Percentiles rank a stretch among this genome's conserved stretches.
Conservation (phyloP, 2,329 filamentous ascomycete species). For the Scorias spongiosa region DNA sequence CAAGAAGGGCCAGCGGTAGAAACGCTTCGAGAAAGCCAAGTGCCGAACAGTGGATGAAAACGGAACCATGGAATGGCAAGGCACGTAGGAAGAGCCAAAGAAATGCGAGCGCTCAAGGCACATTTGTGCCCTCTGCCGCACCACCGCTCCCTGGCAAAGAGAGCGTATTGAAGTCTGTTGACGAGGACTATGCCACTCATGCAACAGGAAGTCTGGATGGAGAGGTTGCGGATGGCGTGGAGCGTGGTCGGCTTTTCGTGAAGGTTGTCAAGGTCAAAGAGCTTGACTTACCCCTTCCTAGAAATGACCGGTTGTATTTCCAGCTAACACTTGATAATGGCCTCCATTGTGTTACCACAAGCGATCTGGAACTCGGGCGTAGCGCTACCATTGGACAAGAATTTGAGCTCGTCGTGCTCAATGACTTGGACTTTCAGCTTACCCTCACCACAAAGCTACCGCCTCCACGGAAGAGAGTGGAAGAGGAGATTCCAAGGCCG, state of each 20-base stretch:
- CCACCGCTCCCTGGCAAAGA: conserved; percentile 80
- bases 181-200: conserved; percentile 48
- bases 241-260: conserved; percentile 84
- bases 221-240: conserved; percentile 52
- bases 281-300: conserved; percentile 76
- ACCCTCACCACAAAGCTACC: conserved; percentile 92
- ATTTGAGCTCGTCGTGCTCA: conserved; percentile 91
- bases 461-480: conserved; percentile 42
- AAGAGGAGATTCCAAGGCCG: conserved; percentile 35
- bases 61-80: conserved; percentile 91
- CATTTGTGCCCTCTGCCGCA: conserved; percentile 38
- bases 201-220: conserved; percentile 33
- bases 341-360: conserved; percentile 91
- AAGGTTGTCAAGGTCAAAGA: conserved; percentile 99
- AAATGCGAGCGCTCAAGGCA: conserved; percentile 32
- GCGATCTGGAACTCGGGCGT: conserved; percentile 82
- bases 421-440: conserved; percentile 96
- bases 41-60: conserved; percentile 77
- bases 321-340: conserved; percentile 96
- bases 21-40: conserved; percentile 65
- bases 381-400: conserved; percentile 94
- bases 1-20: conserved; percentile 40
- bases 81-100: conserved; percentile 50
- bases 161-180: conserved; percentile 50
- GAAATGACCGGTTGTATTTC: conserved; percentile 84